These are phyloP conservation scores for Melaleuca alternifolia DNA, from an alignment of 345 rosid species.

Conservation along the genomic window DNA sequence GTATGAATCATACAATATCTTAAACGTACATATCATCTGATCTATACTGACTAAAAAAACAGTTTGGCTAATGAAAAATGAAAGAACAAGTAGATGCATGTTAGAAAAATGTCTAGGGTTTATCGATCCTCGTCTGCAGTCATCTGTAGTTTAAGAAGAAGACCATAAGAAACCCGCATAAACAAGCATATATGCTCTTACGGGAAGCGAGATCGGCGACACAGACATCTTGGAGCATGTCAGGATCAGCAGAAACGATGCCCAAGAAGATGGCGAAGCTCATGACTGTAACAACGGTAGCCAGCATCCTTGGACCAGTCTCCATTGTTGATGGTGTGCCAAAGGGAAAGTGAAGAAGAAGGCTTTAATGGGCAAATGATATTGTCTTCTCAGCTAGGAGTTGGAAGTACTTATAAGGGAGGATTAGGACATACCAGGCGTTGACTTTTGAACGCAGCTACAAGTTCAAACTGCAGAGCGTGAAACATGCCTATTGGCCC, in stretches of 20 bases:
- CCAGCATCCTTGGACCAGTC: not conserved
- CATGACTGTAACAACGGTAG: not conserved
- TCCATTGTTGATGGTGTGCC: not conserved
- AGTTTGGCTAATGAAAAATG: not conserved
- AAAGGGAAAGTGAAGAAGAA: not conserved
- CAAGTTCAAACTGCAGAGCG: not conserved
- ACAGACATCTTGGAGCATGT: conserved; percentile 71
- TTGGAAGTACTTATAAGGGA: not conserved
- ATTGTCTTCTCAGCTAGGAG: not conserved
- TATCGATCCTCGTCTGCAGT: not conserved
- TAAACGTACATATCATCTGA: not conserved
- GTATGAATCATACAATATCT: not conserved
- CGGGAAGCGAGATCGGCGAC: conserved; percentile 52
- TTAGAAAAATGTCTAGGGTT: not conserved
- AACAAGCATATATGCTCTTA: not conserved
- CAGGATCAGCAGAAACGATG: conserved; percentile 40
- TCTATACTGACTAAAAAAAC: not conserved
- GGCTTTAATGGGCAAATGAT: not conserved
- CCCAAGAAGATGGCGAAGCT: conserved; percentile 2
- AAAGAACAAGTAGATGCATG: not conserved
- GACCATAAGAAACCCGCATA: not conserved
- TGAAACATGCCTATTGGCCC: not conserved
- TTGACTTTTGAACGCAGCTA: not conserved
- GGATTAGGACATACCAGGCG: not conserved
- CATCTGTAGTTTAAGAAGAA: not conserved